phyloP scores from a whole-genome alignment of 108 stramenopile genomes.

The Discostella stelligeroides region DNA sequence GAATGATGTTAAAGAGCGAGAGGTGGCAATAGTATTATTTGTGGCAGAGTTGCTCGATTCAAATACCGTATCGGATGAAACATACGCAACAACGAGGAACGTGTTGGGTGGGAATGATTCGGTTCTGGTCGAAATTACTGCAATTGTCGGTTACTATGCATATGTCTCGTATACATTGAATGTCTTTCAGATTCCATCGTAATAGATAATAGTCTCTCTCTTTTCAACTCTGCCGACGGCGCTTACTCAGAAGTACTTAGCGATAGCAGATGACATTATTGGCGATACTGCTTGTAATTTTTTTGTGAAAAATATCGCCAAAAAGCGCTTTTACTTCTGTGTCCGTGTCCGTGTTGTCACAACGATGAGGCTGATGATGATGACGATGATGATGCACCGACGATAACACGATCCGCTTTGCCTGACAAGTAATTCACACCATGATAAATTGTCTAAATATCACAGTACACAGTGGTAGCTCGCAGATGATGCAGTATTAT shows the following conservation, averaged over 20 bases:
- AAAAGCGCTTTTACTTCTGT: too few species aligned
- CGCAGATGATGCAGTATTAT: not conserved
- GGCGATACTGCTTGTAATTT: too few species aligned
- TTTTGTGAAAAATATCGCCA: too few species aligned
- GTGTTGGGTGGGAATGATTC: constrained; percentile 59
- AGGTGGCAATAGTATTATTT: constrained; percentile 67
- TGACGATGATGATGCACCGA: too few species aligned
- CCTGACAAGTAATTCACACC: not conserved
- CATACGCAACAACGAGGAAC: constrained; percentile 59
- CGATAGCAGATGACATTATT: too few species aligned
- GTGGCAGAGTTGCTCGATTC: constrained; percentile 78
- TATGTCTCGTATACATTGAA: constrained; percentile 80
- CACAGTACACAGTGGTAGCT: not conserved
- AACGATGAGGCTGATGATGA: too few species aligned
- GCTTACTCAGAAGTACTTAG: too few species aligned
- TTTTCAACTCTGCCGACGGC: too few species aligned
- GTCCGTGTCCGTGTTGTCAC: too few species aligned
- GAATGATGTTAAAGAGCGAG: constrained; percentile 33
- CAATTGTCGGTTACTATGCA: constrained; percentile 85
- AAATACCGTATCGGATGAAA: constrained; percentile 71
- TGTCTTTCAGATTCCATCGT: constrained; percentile 72
- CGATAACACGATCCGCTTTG: not conserved
- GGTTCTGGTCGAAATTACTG: constrained; percentile 76
- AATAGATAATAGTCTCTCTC: not conserved
- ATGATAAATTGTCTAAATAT: not conserved